Percentiles rank a stretch among this genome's conserved stretches.
These are phyloP conservation scores for Erythrophleum fordii DNA, from an alignment of 306 rosid genomes.

Conservation along the genomic window DNA sequence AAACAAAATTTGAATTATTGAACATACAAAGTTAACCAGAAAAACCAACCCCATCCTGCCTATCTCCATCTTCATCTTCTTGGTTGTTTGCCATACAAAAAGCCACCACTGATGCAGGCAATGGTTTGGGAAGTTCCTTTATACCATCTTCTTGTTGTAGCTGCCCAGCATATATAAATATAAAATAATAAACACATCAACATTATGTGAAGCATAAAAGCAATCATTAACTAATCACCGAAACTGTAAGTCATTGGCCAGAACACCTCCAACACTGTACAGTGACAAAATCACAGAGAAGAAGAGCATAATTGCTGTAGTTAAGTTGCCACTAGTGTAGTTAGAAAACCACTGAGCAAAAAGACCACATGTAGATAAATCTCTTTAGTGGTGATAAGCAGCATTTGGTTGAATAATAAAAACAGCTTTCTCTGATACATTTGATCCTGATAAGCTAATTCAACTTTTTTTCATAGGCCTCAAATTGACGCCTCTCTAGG, in stretches of 20 bases:
- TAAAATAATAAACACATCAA: conserved; percentile 20
- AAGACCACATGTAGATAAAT: background rate
- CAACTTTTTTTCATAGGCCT: too few relatives aligned
- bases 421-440: background rate
- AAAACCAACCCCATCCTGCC: conserved; percentile 64
- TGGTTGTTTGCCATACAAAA: conserved; percentile 47
- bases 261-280: background rate
- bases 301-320: conserved; percentile 7
- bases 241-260: conserved; percentile 20
- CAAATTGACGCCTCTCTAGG: too few relatives aligned
- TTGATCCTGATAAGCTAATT: background rate
- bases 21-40: conserved; percentile 18
- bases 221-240: background rate
- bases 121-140: conserved; percentile 80
- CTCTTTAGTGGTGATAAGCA: background rate
- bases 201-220: conserved; percentile 12
- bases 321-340: background rate
- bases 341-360: background rate
- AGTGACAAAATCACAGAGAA: conserved; percentile 2
- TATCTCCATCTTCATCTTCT: conserved; percentile 54
- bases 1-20: conserved; percentile 12
- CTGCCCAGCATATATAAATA: conserved; percentile 53
- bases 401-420: background rate
- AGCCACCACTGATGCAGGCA: conserved; percentile 55
- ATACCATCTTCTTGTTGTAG: conserved; percentile 57